Evolutionary conservation across 768 basidiomycete genomes (phyloP).

Genomic region (Mycena latifolia): DNA sequence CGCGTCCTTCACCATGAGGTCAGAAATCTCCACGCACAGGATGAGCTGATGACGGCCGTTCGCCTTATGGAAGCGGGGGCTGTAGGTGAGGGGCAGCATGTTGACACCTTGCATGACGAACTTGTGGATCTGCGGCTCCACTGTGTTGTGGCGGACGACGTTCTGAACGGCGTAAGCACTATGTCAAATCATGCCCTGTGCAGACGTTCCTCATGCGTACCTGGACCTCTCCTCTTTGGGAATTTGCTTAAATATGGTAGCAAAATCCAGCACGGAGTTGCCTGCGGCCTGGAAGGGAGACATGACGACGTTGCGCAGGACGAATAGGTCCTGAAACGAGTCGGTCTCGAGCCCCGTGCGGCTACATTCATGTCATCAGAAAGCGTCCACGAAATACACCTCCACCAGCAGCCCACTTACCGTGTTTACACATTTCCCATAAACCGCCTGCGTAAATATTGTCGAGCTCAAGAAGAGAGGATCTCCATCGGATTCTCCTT

Average conservation of each 20-base stretch:
- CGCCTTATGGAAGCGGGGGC: too few relatives aligned
- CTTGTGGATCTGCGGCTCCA: constrained; percentile 42
- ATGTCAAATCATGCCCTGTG: constrained; percentile 52
- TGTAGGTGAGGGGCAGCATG: constrained; percentile 47
- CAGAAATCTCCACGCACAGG: constrained; percentile 44
- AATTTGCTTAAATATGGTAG: constrained; percentile 43
- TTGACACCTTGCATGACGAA: constrained; percentile 54
- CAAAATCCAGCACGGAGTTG: constrained; percentile 46
- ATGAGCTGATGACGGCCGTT: constrained; percentile 55
- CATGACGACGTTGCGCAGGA: constrained; percentile 54
- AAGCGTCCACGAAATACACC: constrained; percentile 20
- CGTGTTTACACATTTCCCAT: too few relatives aligned
- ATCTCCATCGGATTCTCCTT: constrained; percentile 32
- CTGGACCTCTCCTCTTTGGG: too few relatives aligned
- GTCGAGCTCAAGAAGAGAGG: constrained; percentile 41
- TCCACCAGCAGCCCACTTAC: too few relatives aligned
- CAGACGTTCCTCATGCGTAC: constrained; percentile 24
- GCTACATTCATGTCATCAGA: constrained; percentile 55
- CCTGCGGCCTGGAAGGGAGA: constrained; percentile 52
- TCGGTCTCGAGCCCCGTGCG: constrained; percentile 47
- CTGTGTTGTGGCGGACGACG: constrained; percentile 41
- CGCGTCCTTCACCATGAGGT: not conserved
- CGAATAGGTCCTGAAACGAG: constrained; percentile 45
- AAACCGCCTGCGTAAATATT: too few relatives aligned
- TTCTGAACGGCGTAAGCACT: not conserved